Conservation (phyloP, 768 basidiomycete species). For the Calocera viscosa region DNA sequence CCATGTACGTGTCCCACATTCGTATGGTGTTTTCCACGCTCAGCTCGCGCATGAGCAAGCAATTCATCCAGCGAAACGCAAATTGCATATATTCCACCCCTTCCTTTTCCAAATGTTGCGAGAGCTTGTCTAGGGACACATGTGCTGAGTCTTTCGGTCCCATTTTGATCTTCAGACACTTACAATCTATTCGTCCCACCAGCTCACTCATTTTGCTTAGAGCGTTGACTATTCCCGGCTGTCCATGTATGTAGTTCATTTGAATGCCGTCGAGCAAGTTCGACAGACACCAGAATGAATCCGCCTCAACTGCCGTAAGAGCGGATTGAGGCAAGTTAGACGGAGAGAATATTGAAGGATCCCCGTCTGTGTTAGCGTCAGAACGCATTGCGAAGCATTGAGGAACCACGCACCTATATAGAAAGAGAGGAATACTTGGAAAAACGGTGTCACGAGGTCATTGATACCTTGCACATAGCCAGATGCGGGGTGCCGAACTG, state of each 20-base stretch:
- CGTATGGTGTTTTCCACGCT: slow-evolving; percentile 92
- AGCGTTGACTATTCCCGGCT: slow-evolving; percentile 90
- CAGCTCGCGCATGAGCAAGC: slow-evolving; percentile 93
- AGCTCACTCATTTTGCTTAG: slow-evolving; percentile 90
- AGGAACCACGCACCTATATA: slow-evolving; percentile 60
- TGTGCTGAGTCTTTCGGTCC: neutral
- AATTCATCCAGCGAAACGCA: slow-evolving; percentile 99
- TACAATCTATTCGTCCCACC: slow-evolving; percentile 79
- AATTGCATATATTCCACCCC: slow-evolving; percentile 99
- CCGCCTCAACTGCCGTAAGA: slow-evolving; percentile 83
- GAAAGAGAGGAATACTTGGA: slow-evolving; percentile 88
- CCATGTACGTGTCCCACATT: slow-evolving; percentile 99
- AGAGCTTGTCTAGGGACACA: slow-evolving; percentile 54
- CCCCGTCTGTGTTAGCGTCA: slow-evolving; percentile 47
- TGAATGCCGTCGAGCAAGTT: slow-evolving; percentile 93
- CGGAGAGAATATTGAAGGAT: slow-evolving; percentile 83
- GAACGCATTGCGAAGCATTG: neutral
- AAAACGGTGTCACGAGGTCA: slow-evolving; percentile 94
- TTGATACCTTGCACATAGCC: slow-evolving; percentile 99
- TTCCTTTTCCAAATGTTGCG: slow-evolving; percentile 72
- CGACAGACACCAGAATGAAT: slow-evolving; percentile 96
- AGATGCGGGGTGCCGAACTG: slow-evolving; percentile 93
- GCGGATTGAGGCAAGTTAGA: slow-evolving; percentile 53
- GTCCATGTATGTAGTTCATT: slow-evolving; percentile 93
- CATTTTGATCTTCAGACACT: slow-evolving; percentile 18